Evolutionary conservation across 1,284 basidiomycete species (phyloP).

Genomic region (Tilletia horrida): DNA sequence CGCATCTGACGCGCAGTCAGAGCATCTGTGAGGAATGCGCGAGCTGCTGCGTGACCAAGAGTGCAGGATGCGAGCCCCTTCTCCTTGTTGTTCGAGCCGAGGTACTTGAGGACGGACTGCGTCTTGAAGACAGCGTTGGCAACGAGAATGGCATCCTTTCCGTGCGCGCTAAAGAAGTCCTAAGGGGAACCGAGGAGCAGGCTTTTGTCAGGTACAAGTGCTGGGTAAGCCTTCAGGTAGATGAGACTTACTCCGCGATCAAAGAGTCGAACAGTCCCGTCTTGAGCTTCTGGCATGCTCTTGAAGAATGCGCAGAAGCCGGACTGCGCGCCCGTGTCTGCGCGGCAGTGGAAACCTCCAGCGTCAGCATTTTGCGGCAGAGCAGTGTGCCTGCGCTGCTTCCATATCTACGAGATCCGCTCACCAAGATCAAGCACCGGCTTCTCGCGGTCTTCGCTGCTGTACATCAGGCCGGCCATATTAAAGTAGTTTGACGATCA

Average conservation of each 20-base stretch:
- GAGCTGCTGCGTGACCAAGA: conserved; percentile 76
- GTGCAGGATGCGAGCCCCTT: conserved; percentile 61
- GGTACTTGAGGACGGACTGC: conserved; percentile 51
- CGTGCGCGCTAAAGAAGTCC: conserved; percentile 85
- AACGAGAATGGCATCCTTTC: conserved; percentile 80
- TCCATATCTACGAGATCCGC: neutral
- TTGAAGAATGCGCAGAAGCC: conserved; percentile 44
- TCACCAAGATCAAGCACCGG: conserved; percentile 38
- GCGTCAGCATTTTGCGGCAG: neutral
- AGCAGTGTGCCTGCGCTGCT: no score
- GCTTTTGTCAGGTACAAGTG: no score
- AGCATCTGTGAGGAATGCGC: conserved; percentile 81
- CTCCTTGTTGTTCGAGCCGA: conserved; percentile 37
- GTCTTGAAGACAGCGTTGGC: conserved; percentile 68
- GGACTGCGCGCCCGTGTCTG: conserved; percentile 39
- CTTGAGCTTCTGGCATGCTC: conserved; percentile 30
- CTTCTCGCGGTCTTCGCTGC: conserved; percentile 35
- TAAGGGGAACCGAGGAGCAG: no score
- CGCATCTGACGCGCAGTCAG: conserved; percentile 84
- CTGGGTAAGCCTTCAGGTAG: conserved; percentile 68
- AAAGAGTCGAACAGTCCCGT: conserved; percentile 50
- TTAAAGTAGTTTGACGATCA: conserved; percentile 3
- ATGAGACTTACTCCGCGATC: conserved; percentile 33
- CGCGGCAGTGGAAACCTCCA: neutral
- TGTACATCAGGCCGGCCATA: conserved; percentile 53